phyloP scores from a whole-genome alignment of 139 green algal genomes.

The Trebouxia sp. region DNA sequence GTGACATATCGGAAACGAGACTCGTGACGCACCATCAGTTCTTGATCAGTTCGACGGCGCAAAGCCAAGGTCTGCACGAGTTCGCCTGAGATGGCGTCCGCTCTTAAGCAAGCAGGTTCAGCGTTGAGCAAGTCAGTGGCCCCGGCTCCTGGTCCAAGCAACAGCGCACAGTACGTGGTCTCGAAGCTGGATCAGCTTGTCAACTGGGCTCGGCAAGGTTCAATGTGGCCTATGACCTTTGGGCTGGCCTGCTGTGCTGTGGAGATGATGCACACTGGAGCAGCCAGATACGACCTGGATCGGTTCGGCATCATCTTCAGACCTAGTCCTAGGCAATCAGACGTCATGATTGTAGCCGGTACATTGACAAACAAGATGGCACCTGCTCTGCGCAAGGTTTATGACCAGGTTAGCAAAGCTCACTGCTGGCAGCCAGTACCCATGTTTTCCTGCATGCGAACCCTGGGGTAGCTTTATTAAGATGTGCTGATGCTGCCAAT shows the following conservation, averaged over 20 bases:
- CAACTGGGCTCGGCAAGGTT: constrained; percentile 90
- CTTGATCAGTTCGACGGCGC: too few species aligned
- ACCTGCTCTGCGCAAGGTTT: constrained; percentile 93
- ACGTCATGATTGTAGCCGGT: constrained; percentile 97
- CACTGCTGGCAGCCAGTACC: too few species aligned
- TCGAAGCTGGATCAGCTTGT: constrained; percentile 78
- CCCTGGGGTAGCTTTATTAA: too few species aligned
- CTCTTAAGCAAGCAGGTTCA: constrained; percentile 13
- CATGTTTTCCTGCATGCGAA: too few species aligned
- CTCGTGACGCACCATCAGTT: too few species aligned
- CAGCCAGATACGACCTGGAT: constrained; percentile 82
- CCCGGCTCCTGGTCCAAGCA: not conserved
- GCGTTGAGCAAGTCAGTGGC: not conserved
- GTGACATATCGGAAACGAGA: too few species aligned
- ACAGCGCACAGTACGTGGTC: constrained; percentile 26
- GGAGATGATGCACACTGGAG: constrained; percentile 91
- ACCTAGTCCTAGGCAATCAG: constrained; percentile 87
- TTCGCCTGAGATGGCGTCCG: not conserved
- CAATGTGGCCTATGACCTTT: constrained; percentile 98
- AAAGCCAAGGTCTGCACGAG: too few species aligned
- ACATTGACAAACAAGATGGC: constrained; percentile 99
- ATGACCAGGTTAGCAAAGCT: constrained; percentile 62
- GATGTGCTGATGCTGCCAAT: too few species aligned
- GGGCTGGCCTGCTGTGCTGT: constrained; percentile 95
- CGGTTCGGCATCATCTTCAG: constrained; percentile 98